Base-by-base conservation (phyloP, 2,329 filamentous ascomycete species). In the Knufia petricola region DNA sequence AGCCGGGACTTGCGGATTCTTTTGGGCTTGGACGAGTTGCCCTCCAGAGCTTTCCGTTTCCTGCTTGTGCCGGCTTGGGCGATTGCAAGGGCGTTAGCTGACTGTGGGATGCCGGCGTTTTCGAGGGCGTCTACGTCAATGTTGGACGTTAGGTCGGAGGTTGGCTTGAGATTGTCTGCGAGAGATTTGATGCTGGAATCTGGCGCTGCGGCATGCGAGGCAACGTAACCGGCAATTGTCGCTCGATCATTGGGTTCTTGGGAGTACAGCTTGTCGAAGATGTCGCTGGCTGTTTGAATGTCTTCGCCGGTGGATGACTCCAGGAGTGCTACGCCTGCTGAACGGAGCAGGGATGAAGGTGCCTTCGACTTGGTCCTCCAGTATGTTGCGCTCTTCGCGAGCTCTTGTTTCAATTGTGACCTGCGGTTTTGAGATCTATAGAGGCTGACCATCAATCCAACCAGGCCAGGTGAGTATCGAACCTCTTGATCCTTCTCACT, bases 161-260 rank as follows among this genome's bases (percentile, higher is more conserved):
- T 60, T 1, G 64, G 53, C 1, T 68, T 66, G 8, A 74, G 62
- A 4, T 57, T 61, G 45, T 66, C 59, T 0, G 63, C 58, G 48
- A 66, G 60, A 9, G 67, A 59, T 47, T 64, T 63, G 15, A 60
- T 54, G 23, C 39, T 20, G 39, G 66, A 63, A 48, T 67, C 64
- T 13, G 63, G 58, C 52, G 84, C 73, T 1, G 69, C 71, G 23
- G 85, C 84, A 58, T 85, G 79, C 8, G 88, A 83, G 2, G 92
- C 92, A 6, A 96, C 78, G n/a, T 92, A 79, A 1, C 92, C 92
- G 7, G 88, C 88, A 13, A 80, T 77, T 1, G 85, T 82, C 48
- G 84, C 75, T 26, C 75, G 76, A 58, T 94, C 86, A 32, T 70
- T 59, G 2, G 62, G 71, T n/a, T 76, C 70, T 36, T 87, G 75